Conservation (phyloP, 2,329 filamentous ascomycete species). For the Penicillium nordicum region DNA sequence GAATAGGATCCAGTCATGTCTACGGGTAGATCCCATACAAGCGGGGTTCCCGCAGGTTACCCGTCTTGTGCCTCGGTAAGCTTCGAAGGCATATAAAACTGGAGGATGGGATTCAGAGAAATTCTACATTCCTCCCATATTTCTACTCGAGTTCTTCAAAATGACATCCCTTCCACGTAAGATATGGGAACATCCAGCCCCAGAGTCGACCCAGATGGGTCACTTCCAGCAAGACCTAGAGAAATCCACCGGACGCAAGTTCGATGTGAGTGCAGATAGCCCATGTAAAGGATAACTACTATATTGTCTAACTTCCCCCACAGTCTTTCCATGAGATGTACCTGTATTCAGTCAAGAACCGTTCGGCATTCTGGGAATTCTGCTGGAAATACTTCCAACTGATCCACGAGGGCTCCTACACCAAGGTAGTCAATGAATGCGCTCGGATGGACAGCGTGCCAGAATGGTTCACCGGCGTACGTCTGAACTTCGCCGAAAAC, state of each 20-base stretch:
- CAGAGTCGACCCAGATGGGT: constrained; percentile 23
- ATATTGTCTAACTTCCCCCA: not conserved
- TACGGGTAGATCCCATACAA: not conserved
- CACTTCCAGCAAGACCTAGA: constrained; percentile 19
- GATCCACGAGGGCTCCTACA: constrained; percentile 61
- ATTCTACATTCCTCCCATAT: not conserved
- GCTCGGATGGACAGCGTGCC: constrained; percentile 69
- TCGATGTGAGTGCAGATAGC: constrained; percentile 8
- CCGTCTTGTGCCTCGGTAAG: not conserved
- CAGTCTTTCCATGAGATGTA: constrained; percentile 63
- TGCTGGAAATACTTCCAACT: constrained; percentile 59
- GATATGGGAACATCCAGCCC: constrained; percentile 26
- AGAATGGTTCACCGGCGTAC: constrained; percentile 71
- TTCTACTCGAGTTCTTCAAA: not conserved
- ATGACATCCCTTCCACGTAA: constrained; percentile 16
- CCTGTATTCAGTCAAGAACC: constrained; percentile 62
- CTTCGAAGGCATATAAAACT: not conserved
- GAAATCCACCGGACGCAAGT: constrained; percentile 14
- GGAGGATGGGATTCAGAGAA: too few species aligned
- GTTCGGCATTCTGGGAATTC: constrained; percentile 63
- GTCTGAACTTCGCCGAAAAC: constrained; percentile 77
- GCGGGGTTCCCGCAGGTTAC: not conserved
- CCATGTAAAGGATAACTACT: not conserved
- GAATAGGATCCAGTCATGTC: too few species aligned
- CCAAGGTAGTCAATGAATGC: constrained; percentile 63